These are phyloP conservation scores for Metschnikowia amazonensis DNA, from an alignment of 805 yeast genomes.

Conservation along the genomic window DNA sequence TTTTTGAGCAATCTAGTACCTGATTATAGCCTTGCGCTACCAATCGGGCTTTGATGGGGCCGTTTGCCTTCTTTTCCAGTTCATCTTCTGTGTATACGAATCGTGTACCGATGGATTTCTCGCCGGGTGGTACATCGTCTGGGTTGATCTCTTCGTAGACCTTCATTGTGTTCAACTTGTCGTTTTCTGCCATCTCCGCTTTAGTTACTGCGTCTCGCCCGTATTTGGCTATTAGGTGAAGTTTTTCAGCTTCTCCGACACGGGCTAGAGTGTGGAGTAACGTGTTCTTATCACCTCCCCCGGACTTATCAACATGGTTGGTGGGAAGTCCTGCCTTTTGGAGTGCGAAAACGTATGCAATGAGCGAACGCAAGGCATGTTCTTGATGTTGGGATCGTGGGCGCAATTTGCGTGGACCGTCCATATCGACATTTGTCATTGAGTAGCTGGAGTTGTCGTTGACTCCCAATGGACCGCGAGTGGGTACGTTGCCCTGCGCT, in stretches of 20 bases:
- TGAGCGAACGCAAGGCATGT: not conserved
- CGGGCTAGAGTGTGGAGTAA: not conserved
- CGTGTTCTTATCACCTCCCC: not conserved
- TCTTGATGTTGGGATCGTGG: not conserved
- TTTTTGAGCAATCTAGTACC: not conserved
- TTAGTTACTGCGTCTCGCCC: not conserved
- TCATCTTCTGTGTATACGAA: conserved; percentile 6
- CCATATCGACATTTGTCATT: not conserved
- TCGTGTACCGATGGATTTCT: not conserved
- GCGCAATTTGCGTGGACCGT: not conserved
- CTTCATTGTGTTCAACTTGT: conserved; percentile 1
- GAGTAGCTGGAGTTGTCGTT: not conserved
- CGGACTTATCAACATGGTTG: not conserved
- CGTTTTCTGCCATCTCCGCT: conserved; percentile 2
- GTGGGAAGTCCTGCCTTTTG: not conserved
- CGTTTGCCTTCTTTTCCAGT: not conserved
- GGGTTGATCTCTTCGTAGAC: conserved; percentile 3
- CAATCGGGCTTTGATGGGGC: conserved; percentile 1
- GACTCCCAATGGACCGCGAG: not conserved
- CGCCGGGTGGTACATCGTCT: not conserved
- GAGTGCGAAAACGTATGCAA: not conserved
- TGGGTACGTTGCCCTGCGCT: not conserved
- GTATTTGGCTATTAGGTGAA: not conserved
- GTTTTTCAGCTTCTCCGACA: not conserved
- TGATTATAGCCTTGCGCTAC: conserved; percentile 4